phyloP scores from a whole-genome alignment of 768 basidiomycete genomes.

The Hypholoma fasciculare region DNA sequence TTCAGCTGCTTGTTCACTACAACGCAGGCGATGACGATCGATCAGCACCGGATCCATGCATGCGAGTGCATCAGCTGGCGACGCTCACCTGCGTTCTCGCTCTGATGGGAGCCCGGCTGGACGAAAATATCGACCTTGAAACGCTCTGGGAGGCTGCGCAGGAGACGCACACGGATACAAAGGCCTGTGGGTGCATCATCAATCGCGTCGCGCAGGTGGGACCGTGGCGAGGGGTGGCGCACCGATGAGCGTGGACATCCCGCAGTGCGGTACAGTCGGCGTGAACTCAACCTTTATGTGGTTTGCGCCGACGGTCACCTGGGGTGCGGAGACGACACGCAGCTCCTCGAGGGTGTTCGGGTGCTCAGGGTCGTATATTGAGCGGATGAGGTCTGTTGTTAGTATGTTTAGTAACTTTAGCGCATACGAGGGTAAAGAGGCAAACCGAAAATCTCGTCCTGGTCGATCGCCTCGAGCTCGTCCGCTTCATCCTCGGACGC shows the following conservation, averaged over 20 bases:
- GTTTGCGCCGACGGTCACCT: conserved; percentile 64
- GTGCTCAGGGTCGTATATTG: conserved; percentile 95
- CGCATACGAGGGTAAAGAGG: conserved; percentile 1
- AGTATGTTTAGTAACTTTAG: not conserved
- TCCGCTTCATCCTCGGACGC: conserved; percentile 50
- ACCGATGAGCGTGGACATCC: conserved; percentile 97
- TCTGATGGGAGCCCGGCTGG: conserved; percentile 95
- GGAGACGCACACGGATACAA: conserved; percentile 90
- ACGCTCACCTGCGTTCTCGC: conserved; percentile 78
- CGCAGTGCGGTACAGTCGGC: conserved; percentile 96
- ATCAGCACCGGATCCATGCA: not conserved
- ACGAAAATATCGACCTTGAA: conserved; percentile 95
- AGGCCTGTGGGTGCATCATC: conserved; percentile 54
- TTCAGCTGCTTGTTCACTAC: conserved; percentile 99
- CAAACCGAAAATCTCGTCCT: conserved; percentile 90
- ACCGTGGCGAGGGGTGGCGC: conserved; percentile 17
- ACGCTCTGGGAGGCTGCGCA: conserved; percentile 86
- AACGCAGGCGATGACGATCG: not conserved
- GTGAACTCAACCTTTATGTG: conserved; percentile 89
- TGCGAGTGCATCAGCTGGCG: not conserved
- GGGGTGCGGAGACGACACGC: conserved; percentile 89
- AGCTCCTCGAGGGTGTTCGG: conserved; percentile 93
- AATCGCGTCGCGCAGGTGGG: not conserved
- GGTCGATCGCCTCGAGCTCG: conserved; percentile 75
- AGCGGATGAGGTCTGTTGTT: conserved; percentile 78